Base-by-base conservation (phyloP, 208 protist genomes). In the Acanthamoeba triangularis region DNA sequence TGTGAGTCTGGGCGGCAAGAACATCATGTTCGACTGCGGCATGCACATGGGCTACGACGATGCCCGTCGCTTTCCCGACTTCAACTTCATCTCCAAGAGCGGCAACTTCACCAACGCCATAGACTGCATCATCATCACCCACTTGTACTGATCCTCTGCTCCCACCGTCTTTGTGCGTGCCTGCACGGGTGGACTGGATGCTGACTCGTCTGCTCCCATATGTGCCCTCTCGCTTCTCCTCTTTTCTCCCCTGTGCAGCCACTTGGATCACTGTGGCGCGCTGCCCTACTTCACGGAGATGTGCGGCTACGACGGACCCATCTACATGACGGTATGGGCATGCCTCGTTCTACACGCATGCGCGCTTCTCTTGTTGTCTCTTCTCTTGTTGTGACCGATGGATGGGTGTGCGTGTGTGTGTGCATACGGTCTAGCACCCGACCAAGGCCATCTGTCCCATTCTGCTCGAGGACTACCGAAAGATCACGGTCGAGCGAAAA, bases 1-100 rank as follows among this genome's bases (percentile, higher is more conserved):
- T 20, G 97, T 99, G 16, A 97, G 95, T 20, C 52, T 99, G 25
- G 98, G 98, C 18, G 97, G 98, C 37, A 98, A 98, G 90, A 98
- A 98, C 47, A 98, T 99, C 74, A 98, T 99, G 98, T 98, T 99
- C 87, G 98, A 99, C 97, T 99, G 98, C 95, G 98, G 98, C 35
- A 99, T 99, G 98, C 98, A 99, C 94, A 98, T 98, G 97, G 98
- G 98, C 11, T 99, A 98, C 96, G 92, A 97, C 72, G 98, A 99
- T 96, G 76, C 98, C 23, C 82, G 98, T 35, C 82, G 98, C 61
- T 99, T 99, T 96, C 98, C 98, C 18, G 97, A 99, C 94, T 99
- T 99, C 85, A 85, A 61, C 44, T 98, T 96, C 92, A 98, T 99
- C n/a, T 97, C 97, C 33, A 96, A 96, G 47, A 96, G 78, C 54